phyloP scores from a whole-genome alignment of 495 filamentous ascomycete genomes.

The Achaetomiella virescens region DNA sequence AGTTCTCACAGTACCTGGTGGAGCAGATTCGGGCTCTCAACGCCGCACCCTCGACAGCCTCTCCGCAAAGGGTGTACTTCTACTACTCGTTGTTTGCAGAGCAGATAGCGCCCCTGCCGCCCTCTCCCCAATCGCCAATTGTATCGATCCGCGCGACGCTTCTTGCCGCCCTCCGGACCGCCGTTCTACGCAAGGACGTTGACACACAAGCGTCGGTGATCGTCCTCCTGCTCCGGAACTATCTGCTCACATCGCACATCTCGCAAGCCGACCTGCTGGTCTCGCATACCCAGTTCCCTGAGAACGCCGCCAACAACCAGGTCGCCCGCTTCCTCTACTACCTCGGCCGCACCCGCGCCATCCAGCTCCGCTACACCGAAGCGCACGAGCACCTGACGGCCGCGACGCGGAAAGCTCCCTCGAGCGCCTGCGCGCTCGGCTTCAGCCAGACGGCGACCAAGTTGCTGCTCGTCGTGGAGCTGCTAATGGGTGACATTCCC shows the following conservation, averaged over 20 bases:
- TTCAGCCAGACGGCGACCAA: conserved; percentile 96
- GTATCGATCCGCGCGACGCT: conserved; percentile 80
- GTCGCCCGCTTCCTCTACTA: conserved; percentile 96
- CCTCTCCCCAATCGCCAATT: conserved; percentile 76
- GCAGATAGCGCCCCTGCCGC: conserved; percentile 76
- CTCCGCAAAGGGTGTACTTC: conserved; percentile 92
- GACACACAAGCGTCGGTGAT: conserved; percentile 95
- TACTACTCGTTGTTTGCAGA: conserved; percentile 95
- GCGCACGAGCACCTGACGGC: conserved; percentile 90
- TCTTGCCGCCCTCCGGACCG: conserved; percentile 81
- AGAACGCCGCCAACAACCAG: conserved; percentile 92
- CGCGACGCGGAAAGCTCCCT: conserved; percentile 89
- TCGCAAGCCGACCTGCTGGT: conserved; percentile 93
- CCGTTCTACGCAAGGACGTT: conserved; percentile 89
- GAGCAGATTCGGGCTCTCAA: conserved; percentile 83
- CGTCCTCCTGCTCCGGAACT: conserved; percentile 90
- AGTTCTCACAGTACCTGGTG: conserved; percentile 75
- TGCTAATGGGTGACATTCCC: conserved; percentile 98
- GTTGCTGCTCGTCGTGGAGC: conserved; percentile 86
- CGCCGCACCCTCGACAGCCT: conserved; percentile 90
- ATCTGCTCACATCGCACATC: conserved; percentile 93
- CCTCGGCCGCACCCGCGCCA: conserved; percentile 89
- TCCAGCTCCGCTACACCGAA: conserved; percentile 92
- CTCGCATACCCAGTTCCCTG: conserved; percentile 88
- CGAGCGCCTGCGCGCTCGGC: conserved; percentile 78